Evolutionary conservation across 495 filamentous ascomycete genomes (phyloP), one percentile per base, ranked within the genome.

Genomic region (Xylaria sp.): DNA sequence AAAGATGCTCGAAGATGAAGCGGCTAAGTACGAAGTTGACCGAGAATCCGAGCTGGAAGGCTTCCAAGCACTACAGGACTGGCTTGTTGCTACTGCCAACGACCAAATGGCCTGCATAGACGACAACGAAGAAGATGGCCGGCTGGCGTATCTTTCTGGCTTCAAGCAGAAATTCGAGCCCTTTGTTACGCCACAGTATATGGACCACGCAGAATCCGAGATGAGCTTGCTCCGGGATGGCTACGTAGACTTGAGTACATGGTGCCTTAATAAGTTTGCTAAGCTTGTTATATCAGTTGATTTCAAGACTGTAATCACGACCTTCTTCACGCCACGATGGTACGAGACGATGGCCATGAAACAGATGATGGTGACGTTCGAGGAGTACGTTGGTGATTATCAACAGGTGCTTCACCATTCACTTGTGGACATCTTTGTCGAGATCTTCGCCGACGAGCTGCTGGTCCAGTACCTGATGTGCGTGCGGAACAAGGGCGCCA

Each of bases 51-150:
- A 93, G 63, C 75, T 90, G 29, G 97, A 98, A 71, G 92, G 93
- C 6, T 87, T 97, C 61, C 91, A 93, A 75, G 80, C 89, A 11
- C 80, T 97, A 41, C 93, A 97, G 82, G 94, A 97, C 80, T 98
- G 94, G 92, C 88, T 98, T 53, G 88, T 98, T 29, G 94, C 95
- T n/a, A 92, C 97, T 62, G 96, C 96, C 70, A 99, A 98, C 81
- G 96, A 99, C 80, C 96, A 99, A 78, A 98, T 99, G 74, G 93
- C 93, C 66, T 97, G 93, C 81, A 98, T 98, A 77, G 95, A 97
- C 78, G 96, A 98, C 78, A 88, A 88, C 68, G 90, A 90, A 69
- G 90, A 92, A 61, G 89, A 89, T 41, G 88, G 86, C 55, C 89
- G 90, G 48, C 74, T 90, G 37, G 90, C 91, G 40, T 97, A 97